phyloP scores from a whole-genome alignment of 2,329 filamentous ascomycete species.

The Cladosporium oxysporum region DNA sequence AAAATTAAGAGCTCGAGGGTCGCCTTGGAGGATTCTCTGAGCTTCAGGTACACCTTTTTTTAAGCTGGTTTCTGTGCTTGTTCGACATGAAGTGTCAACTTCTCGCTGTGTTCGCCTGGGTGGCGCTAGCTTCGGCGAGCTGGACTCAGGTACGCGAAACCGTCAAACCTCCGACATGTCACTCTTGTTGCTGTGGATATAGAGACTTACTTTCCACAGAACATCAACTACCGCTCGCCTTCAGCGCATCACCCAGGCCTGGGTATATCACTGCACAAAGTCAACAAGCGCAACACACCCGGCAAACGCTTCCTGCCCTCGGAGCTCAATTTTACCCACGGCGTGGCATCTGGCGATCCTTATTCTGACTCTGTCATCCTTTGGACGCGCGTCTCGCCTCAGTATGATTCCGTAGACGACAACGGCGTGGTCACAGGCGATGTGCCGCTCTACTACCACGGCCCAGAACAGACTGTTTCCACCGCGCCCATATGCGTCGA shows the following conservation, averaged over 20 bases:
- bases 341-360: conserved; percentile 44
- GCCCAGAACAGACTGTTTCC: conserved; percentile 48
- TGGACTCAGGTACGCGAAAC: conserved; percentile 14
- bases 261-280: conserved; percentile 64
- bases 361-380: conserved; percentile 47
- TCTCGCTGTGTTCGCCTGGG: not conserved
- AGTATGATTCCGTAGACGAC: conserved; percentile 43
- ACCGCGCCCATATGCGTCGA: conserved; percentile 28
- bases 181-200: not conserved
- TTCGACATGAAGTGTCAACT: not conserved
- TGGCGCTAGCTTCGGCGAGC: conserved; percentile 9
- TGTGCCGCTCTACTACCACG: conserved; percentile 56
- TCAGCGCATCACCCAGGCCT: conserved; percentile 64
- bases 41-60: not conserved
- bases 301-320: conserved; percentile 47
- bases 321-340: conserved; percentile 65
- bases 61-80: not conserved
- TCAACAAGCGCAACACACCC: conserved; percentile 58
- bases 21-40: not conserved
- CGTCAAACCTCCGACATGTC: not conserved
- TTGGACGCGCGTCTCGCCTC: conserved; percentile 45
- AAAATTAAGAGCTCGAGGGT: not conserved
- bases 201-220: not conserved
- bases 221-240: conserved; percentile 58
- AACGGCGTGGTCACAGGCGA: conserved; percentile 59